phyloP scores from a whole-genome alignment of 768 basidiomycete species.

The Russula ochroleuca region DNA sequence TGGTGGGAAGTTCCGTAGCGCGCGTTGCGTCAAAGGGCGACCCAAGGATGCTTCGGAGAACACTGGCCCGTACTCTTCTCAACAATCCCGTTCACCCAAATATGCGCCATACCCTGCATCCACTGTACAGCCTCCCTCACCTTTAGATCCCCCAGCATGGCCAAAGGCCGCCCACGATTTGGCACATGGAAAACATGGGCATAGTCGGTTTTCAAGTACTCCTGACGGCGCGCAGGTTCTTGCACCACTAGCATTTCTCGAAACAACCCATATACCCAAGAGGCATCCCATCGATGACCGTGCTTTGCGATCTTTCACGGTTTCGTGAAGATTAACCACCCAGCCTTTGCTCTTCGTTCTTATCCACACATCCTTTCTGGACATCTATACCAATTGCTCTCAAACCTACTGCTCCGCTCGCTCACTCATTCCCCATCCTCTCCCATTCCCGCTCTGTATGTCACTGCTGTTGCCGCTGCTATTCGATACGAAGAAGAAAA shows the following conservation, averaged over 20 bases:
- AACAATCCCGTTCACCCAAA: conserved; percentile 19
- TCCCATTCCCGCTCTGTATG: neutral
- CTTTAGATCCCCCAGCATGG: conserved; percentile 25
- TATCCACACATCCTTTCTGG: conserved; percentile 20
- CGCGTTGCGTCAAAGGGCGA: conserved; percentile 33
- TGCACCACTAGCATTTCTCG: conserved; percentile 61
- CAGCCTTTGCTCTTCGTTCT: neutral
- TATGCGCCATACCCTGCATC: conserved; percentile 23
- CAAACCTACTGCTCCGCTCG: neutral
- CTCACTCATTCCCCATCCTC: neutral
- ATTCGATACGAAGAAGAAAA: conserved; percentile 2
- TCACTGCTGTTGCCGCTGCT: neutral
- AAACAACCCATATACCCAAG: conserved; percentile 53
- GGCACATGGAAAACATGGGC: conserved; percentile 23
- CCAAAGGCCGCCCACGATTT: conserved; percentile 22
- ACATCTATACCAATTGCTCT: conserved; percentile 16
- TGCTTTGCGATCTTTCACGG: conserved; percentile 56
- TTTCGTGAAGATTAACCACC: conserved; percentile 27
- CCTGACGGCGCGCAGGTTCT: conserved; percentile 35
- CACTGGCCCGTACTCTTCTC: conserved; percentile 16
- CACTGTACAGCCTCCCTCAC: conserved; percentile 16
- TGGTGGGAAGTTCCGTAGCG: conserved; percentile 35
- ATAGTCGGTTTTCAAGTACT: conserved; percentile 22
- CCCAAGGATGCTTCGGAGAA: conserved; percentile 19
- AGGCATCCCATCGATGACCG: conserved; percentile 70